Conservation (phyloP, 768 basidiomycete species). For the Boletus vinaceobasis region DNA sequence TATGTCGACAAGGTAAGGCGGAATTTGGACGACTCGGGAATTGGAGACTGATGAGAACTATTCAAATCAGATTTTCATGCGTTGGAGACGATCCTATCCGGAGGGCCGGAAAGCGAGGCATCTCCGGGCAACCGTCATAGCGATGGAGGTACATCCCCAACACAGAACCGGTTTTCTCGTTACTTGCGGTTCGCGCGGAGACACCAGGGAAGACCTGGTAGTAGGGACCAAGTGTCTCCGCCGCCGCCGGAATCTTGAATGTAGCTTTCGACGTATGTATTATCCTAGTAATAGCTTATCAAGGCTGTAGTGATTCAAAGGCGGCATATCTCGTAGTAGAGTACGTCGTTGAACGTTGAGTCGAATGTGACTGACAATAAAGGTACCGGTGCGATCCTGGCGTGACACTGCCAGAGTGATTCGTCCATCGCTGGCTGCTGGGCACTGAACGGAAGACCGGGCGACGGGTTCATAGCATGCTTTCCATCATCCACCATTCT, state of each 20-base stretch:
- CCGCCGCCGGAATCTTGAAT: constrained; percentile 8
- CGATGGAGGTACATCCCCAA: constrained; percentile 12
- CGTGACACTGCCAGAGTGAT: background rate
- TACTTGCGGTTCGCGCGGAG: constrained; percentile 53
- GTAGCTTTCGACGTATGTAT: background rate
- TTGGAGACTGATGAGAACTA: background rate
- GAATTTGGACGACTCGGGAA: background rate
- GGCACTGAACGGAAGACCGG: background rate
- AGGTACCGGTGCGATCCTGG: background rate
- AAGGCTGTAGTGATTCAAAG: background rate
- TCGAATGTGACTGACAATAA: background rate
- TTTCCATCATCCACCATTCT: background rate
- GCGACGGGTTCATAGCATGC: background rate
- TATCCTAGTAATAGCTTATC: background rate
- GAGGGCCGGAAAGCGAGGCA: constrained; percentile 23
- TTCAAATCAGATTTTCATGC: constrained; percentile 51
- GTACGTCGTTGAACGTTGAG: background rate
- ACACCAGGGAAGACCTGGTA: constrained; percentile 42
- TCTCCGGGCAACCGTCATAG: constrained; percentile 10
- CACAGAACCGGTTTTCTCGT: constrained; percentile 50
- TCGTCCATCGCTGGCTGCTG: background rate
- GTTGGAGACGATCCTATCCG: constrained; percentile 53
- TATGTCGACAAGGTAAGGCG: constrained; percentile 80
- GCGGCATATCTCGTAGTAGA: background rate
- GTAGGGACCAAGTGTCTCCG: constrained; percentile 28